Evolutionary conservation across 108 stramenopile genomes (phyloP).

Genomic region (Pseudonitzschia delicatissima): DNA sequence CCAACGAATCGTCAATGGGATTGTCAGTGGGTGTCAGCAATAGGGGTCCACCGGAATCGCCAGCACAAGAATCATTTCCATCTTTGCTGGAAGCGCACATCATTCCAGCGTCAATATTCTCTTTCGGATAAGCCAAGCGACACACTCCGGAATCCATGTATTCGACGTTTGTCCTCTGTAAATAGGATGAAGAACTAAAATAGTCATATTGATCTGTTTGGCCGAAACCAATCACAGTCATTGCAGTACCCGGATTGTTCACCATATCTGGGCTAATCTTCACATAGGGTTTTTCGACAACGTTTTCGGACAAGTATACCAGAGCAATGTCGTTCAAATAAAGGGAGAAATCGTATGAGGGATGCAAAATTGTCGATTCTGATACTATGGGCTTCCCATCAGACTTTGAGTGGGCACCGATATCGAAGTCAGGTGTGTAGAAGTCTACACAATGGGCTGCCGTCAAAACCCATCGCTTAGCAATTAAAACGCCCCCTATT

Average conservation of each 20-base stretch:
- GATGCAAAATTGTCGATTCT: neutral
- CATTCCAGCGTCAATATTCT: slow-evolving; percentile 20
- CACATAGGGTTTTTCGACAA: neutral
- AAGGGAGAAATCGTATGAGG: neutral
- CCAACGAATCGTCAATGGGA: neutral
- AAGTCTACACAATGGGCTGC: slow-evolving; percentile 35
- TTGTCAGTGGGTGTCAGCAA: neutral
- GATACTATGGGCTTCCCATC: neutral
- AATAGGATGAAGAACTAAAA: neutral
- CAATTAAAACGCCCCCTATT: slow-evolving; percentile 42
- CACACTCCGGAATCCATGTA: slow-evolving; percentile 39
- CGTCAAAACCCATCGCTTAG: slow-evolving; percentile 45
- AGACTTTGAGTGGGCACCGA: neutral
- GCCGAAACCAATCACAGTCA: slow-evolving; percentile 60
- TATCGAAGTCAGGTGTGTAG: neutral
- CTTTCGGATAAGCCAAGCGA: slow-evolving; percentile 17
- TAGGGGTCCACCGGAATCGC: slow-evolving; percentile 48
- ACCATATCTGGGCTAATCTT: neutral
- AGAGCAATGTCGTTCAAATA: neutral
- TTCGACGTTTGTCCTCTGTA: slow-evolving; percentile 29
- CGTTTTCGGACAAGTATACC: neutral
- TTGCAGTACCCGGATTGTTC: neutral
- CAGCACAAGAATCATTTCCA: neutral
- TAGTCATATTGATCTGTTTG: neutral
- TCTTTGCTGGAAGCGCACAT: slow-evolving; percentile 46